phyloP scores from a whole-genome alignment of 169 alveolate genomes.

The Theileria annulata region DNA sequence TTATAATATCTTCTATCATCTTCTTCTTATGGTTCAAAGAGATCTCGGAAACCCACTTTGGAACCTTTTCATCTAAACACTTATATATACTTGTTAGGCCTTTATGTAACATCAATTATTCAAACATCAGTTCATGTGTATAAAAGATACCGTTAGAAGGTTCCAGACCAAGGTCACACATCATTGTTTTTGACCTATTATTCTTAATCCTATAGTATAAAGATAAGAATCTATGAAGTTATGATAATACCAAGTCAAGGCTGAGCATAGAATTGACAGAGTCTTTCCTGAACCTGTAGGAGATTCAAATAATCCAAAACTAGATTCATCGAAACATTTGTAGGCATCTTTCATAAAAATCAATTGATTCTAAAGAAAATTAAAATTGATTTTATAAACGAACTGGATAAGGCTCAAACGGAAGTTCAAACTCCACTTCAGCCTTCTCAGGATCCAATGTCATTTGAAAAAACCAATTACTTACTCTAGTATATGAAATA shows the following conservation, averaged over 20 bases:
- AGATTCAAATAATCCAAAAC: conserved; percentile 90
- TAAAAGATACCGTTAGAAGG: background rate
- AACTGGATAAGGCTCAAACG: conserved; percentile 64
- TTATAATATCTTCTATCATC: conserved; percentile 38
- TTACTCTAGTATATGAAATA: background rate
- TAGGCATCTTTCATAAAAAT: conserved; percentile 60
- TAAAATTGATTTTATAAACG: background rate
- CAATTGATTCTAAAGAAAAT: conserved; percentile 37
- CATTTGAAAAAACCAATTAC: background rate
- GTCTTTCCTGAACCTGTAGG: conserved; percentile 98
- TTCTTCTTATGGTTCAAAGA: conserved; percentile 15
- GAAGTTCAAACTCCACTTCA: conserved; percentile 36
- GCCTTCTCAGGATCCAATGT: background rate
- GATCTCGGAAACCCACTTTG: conserved; percentile 45
- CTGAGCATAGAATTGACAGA: conserved; percentile 85
- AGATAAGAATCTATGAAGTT: background rate
- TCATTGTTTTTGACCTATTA: conserved; percentile 33
- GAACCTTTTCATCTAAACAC: conserved; percentile 25
- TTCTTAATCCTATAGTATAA: conserved; percentile 31
- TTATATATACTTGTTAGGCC: background rate
- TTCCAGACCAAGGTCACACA: conserved; percentile 11
- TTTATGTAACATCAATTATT: background rate
- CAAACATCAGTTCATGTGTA: background rate
- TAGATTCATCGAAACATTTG: conserved; percentile 55
- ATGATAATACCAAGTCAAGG: conserved; percentile 79